Base-by-base conservation (phyloP, 257 asterid species). In the Datura wrightii region DNA sequence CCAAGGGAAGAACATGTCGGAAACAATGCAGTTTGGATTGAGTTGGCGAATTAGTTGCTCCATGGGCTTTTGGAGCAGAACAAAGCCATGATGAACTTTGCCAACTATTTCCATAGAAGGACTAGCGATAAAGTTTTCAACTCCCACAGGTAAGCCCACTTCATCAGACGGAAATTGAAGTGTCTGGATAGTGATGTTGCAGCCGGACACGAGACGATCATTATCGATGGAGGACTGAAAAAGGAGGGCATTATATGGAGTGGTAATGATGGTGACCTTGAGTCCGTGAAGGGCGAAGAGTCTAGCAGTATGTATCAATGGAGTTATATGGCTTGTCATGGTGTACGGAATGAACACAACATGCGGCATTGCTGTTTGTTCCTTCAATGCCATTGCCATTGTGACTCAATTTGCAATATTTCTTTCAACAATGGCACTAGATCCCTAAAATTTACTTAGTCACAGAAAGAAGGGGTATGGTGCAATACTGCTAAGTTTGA, bases 301-400 rank as follows among this genome's bases (percentile, higher is more conserved):
- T 70, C 79, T 44, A 70, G 79, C 79, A 18, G 10, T 42, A 10
- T 70, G 54, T 5, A 70, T 37, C 2, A 70, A 8, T 18, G 79
- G 79, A 8, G 79, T 70, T 70, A 70, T 70, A 70, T 70, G 79
- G 31, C 79, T 70, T 1, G 34, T 70, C 79, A 70, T 70, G 36
- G 79, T 11, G 8, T 70, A 70, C 13, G 79, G 55, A 18, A 70
- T n/a, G 79, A 70, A 70, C 18, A 70, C 79, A n/a, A 70, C 79
- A 70, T 70, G 79, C 50, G 2, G 18, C 9, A 63, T 31, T 34
- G 18, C 42, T 9, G 4, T 63, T 63, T 63, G 4, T 63, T 63
- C 70, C 0, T 31, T 63, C 42, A 31, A 2, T 31, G 11, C 79
- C 79, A 18, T 42, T 19, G 55, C 79, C 37, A 50, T 50, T 8